phyloP scores from a whole-genome alignment of 1,139 yeast genomes.

The Candida pseudoviswanathii region DNA sequence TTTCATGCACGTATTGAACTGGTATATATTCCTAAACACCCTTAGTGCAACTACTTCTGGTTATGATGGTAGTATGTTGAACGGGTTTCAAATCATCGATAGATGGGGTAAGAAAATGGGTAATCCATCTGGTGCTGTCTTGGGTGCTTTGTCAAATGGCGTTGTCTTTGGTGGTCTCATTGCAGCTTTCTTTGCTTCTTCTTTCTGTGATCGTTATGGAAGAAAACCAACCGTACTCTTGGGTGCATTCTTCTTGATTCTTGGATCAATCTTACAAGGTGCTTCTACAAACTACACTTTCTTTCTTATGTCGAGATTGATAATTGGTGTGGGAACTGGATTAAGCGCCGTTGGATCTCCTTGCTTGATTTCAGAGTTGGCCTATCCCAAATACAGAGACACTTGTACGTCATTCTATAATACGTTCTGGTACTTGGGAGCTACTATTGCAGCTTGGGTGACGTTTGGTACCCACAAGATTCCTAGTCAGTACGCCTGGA shows the following conservation, averaged over 20 bases:
- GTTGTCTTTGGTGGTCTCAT: slow-evolving; percentile 26
- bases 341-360: slow-evolving; percentile 41
- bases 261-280: slow-evolving; percentile 48
- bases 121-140: slow-evolving; percentile 42
- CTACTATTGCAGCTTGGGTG: slow-evolving; percentile 57
- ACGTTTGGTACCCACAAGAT: slow-evolving; percentile 49
- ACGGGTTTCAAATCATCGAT: slow-evolving; percentile 49
- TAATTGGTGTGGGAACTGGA: slow-evolving; percentile 46
- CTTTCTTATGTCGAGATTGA: slow-evolving; percentile 39
- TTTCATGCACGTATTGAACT: slow-evolving; percentile 38
- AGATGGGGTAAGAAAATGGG: slow-evolving; percentile 39
- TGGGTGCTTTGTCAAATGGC: slow-evolving; percentile 48
- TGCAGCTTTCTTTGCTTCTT: slow-evolving; percentile 24
- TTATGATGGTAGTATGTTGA: slow-evolving; percentile 54
- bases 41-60: slow-evolving; percentile 52
- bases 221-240: slow-evolving; percentile 32
- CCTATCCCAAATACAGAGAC: slow-evolving; percentile 53
- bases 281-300: slow-evolving; percentile 40
- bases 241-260: slow-evolving; percentile 27
- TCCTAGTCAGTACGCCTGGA: slow-evolving; percentile 36
- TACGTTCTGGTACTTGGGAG: slow-evolving; percentile 55
- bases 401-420: slow-evolving; percentile 48
- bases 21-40: slow-evolving; percentile 39
- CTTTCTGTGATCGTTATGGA: slow-evolving; percentile 31
- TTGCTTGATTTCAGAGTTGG: slow-evolving; percentile 41